Base-by-base conservation (phyloP, 2,329 filamentous ascomycete genomes). In the Bimuria novae-zelandiae region DNA sequence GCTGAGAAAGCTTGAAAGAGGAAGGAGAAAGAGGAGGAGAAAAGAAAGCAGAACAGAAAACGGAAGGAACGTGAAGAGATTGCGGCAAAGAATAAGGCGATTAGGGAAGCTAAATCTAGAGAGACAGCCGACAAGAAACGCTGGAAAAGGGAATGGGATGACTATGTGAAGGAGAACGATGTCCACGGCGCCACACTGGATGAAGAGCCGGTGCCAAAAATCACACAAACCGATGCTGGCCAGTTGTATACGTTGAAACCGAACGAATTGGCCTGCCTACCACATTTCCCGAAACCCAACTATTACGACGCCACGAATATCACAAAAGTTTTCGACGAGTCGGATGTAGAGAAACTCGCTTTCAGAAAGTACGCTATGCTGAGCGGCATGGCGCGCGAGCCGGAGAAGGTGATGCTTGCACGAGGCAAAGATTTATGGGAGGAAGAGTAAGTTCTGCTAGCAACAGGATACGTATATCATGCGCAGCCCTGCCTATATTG, bases 221-320 rank as follows among this genome's bases (percentile, higher is more conserved):
- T 62, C 37, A 62, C 55, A 4, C 60, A 62, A 17, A 59, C 49
- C 2, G 54, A 61, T n/a, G 51, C 47, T 2, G 16, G 46, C 12
- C 54, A 57, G 23, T 51, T 53, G 14, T 62, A 61, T n/a, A 52
- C 48, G 1, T 25, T 62, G 25, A 62, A 59, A 46, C 52, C 52
- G 16, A 54, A 47, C 14, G 57, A 59, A 2, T 16, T 62, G 23
- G 23, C 2, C 1, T 36, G 43, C 2, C 11, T 61, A 3, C 22
- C 22, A 11, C 51, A 56, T 22, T 59, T 50, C 17, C 57, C 55
- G 30, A 51, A 57, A 41, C 37, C 36, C 42, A 59, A 54, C 23
- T 46, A 45, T 17, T 7, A 51, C 32, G 54, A 59, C n/a, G 40
- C 25, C 6, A 27, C 39, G 0, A 56, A 53, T 2, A 49, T 29